These are phyloP conservation scores for Cyanidiococcus yangmingshanensis DNA, from an alignment of 23 red algal species.

Conservation along the genomic window DNA sequence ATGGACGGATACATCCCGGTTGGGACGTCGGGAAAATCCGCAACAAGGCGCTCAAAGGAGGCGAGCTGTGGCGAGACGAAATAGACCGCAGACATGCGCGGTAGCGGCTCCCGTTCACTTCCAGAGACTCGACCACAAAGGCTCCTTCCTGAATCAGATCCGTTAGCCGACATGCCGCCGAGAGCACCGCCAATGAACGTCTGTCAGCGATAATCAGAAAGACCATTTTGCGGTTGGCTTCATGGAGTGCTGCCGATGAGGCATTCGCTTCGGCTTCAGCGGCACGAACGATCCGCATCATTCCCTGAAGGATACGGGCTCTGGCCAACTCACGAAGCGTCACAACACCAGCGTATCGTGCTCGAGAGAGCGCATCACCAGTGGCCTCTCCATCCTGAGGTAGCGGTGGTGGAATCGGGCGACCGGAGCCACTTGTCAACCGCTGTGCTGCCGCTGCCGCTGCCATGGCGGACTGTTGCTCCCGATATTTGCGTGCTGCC, in stretches of 20 bases:
- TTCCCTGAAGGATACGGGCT: constrained; percentile 10
- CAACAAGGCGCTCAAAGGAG: constrained; percentile 42
- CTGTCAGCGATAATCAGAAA: background rate
- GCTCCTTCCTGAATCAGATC: constrained; percentile 75
- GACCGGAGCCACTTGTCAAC: background rate
- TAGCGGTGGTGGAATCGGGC: constrained; percentile 1
- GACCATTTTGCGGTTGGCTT: background rate
- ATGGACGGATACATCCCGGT: background rate
- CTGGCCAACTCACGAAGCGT: constrained; percentile 5
- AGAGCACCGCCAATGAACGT: background rate
- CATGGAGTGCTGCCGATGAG: background rate
- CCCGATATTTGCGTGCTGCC: background rate
- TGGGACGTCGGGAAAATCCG: constrained; percentile 25
- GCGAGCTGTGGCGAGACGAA: constrained; percentile 48
- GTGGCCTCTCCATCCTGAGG: background rate
- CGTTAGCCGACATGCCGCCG: constrained; percentile 30
- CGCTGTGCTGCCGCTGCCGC: background rate
- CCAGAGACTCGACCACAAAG: constrained; percentile 72
- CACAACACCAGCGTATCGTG: constrained; percentile 4
- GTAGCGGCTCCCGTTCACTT: constrained; percentile 63
- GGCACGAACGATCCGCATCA: constrained; percentile 5
- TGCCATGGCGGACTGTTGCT: constrained; percentile 9
- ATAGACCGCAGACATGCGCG: constrained; percentile 65
- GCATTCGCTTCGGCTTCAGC: background rate
- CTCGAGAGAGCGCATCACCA: background rate